phyloP scores from a whole-genome alignment of 2,329 filamentous ascomycete genomes.

The Pseudogymnoascus sp. region DNA sequence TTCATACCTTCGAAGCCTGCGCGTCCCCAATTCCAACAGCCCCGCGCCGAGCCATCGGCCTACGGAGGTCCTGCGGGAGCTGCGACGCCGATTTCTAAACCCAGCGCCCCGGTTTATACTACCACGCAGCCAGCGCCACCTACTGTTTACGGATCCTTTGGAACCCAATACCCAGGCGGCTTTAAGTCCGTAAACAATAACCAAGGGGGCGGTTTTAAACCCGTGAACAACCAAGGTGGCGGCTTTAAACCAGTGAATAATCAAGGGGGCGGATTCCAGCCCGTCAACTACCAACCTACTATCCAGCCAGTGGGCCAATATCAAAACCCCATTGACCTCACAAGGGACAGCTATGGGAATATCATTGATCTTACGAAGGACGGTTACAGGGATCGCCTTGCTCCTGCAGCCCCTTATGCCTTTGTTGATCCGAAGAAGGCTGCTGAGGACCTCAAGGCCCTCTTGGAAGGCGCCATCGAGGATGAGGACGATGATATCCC shows the following conservation, averaged over 20 bases:
- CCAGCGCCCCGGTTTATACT: slow-evolving; percentile 20
- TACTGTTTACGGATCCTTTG: slow-evolving; percentile 26
- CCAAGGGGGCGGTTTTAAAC: background rate
- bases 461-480: slow-evolving; percentile 75
- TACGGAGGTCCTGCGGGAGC: slow-evolving; percentile 16
- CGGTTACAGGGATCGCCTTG: slow-evolving; percentile 19
- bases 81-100: slow-evolving; percentile 18
- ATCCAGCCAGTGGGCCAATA: slow-evolving; percentile 8
- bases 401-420: slow-evolving; percentile 23
- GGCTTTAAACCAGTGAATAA: background rate
- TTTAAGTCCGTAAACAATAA: slow-evolving; percentile 23
- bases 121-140: slow-evolving; percentile 24
- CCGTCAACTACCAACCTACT: slow-evolving; percentile 17
- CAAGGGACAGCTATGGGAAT: slow-evolving; percentile 14
- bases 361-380: slow-evolving; percentile 24
- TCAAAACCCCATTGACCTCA: slow-evolving; percentile 28
- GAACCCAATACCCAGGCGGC: slow-evolving; percentile 21
- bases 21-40: slow-evolving; percentile 21
- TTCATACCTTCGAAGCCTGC: slow-evolving; percentile 29
- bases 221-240: background rate
- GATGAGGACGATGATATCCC: slow-evolving; percentile 45
- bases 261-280: slow-evolving; percentile 20
- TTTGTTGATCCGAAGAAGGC: slow-evolving; percentile 58
- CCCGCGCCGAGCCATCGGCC: slow-evolving; percentile 15
- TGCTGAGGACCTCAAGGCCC: slow-evolving; percentile 67